Percentiles rank a stretch among this genome's conserved stretches.
These are phyloP conservation scores for Madurella fahalii DNA, from an alignment of 2,329 filamentous ascomycete species.

Conservation along the genomic window DNA sequence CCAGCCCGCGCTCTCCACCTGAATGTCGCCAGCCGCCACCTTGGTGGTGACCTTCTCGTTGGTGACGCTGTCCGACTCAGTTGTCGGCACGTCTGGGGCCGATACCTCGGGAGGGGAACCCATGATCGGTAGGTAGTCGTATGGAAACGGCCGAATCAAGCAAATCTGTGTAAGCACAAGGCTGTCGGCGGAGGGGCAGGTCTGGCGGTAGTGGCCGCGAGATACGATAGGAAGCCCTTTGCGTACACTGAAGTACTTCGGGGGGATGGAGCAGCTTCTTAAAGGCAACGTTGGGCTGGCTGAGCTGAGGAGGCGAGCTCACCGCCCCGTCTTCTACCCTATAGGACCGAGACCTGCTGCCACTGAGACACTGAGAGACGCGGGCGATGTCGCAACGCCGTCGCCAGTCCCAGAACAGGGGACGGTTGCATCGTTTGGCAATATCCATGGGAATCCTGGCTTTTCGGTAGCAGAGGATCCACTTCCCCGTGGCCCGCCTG, in stretches of 20 bases:
- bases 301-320: no score
- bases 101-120: constrained; percentile 21
- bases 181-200: neutral
- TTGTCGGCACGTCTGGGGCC: constrained; percentile 21
- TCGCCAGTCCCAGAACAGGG: constrained; percentile 1
- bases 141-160: neutral
- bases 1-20: constrained; percentile 26
- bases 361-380: constrained; percentile 3
- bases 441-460: constrained; percentile 20
- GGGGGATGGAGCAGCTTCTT: no score
- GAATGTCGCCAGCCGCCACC: constrained; percentile 8
- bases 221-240: no score
- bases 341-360: neutral
- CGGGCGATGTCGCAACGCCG: neutral
- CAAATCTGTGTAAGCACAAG: neutral
- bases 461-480: neutral
- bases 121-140: constrained; percentile 9
- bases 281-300: no score
- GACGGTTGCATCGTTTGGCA: constrained; percentile 14
- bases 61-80: constrained; percentile 24
- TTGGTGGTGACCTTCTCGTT: constrained; percentile 23
- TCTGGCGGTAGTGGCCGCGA: neutral
- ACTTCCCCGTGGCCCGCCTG: neutral
- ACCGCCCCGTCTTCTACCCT: constrained; percentile 3
- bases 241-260: no score